Base-by-base conservation (phyloP, 2,329 filamentous ascomycete species). In the Colletotrichum lini region DNA sequence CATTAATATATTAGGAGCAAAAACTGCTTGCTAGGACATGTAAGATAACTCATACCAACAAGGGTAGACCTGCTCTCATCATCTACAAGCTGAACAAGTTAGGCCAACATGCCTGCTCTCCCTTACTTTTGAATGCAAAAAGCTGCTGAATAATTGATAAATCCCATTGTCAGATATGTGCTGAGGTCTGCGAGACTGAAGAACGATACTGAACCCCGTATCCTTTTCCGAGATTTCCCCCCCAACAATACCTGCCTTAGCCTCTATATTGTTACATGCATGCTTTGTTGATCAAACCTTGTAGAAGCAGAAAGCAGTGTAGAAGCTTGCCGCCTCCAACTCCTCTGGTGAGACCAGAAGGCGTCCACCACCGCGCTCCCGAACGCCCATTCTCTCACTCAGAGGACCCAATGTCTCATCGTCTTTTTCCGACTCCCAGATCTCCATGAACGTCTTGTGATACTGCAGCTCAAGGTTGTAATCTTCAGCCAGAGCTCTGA, bases 391-490 rank as follows among this genome's bases (percentile, higher is more conserved):
- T n/a, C 95, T 90, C 84, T 98, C 95, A 76, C 94, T 97, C 77
- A 99, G 81, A 23, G 93, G 91, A 0, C 95, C 95, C 49, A 99
- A 82, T 42, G 93, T 90, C 0, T 87, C 86, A 78, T 98, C 94
- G 73, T 97, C 92, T 83, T 96, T 96, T 81, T 98, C 95, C 26
- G 94, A 89, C 73, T 94, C 91, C 94, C 96, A 98, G 40, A 99
- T 93, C 75, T 98, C 95, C 50, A 90, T 84, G 80, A 99, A 99
- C 0, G 92, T 89, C 81, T 96, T 96, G 78, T 97, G 93, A 79
- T 98, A 99, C 82, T 98, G 93, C 76, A 98, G 84, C 81, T 99
- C 96, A 8, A 99, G 89, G 77, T 98, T 98, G 86, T 96, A 99
- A 79, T 98, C 95, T 79, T 98, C 95, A 21, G 96, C 96, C 77